Base-by-base conservation (phyloP, 441 rosid species). In the Syzygium malaccense region DNA sequence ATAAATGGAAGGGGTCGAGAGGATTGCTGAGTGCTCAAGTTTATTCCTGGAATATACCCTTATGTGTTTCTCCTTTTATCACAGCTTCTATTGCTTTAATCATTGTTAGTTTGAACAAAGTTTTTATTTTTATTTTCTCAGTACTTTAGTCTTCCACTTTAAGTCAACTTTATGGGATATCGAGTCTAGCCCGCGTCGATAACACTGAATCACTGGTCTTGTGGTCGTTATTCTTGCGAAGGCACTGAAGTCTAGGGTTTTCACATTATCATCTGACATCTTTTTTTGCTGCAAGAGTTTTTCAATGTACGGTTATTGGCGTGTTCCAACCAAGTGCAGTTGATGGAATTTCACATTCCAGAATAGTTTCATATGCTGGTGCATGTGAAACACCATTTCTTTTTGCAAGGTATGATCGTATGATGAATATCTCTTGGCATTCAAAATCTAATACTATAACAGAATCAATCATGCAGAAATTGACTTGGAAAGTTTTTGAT, bases 81-180 rank as follows among this genome's bases (percentile, higher is more conserved):
- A 55, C 58, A 20, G 87, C 66, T 85, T 85, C 87, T 32, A 75
- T 85, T 33, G 62, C 87, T 55, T 54, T 85, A 20, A 85, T 85
- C 87, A 85, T 85, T 32, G 87, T 85, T 55, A 5, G 62, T 56
- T 85, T 85, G 87, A 85, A 49, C 3, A 11, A 18, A 26, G 17
- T 32, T 48, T 41, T 48, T n/a, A n/a, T n/a, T 85, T 56, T 55
- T 11, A 32, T 28, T 57, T 54, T 85, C 58, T 54, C 20, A 5
- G n/a, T 85, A 23, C 51, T 41, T 23, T 75, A 23, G 53, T 75
- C 51, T 75, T 45, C n/a, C 83, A 23, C 51, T 41, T 75, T 75
- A 86, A 85, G 91, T 88, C 92, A 91, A 87, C 88, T 45, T 41
- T 26, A 2, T 80, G 78, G 80, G 56, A 19, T 60, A 13, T 89